Evolutionary conservation across 2,329 filamentous ascomycete species (phyloP).

Genomic region (Verticillium dahliae): DNA sequence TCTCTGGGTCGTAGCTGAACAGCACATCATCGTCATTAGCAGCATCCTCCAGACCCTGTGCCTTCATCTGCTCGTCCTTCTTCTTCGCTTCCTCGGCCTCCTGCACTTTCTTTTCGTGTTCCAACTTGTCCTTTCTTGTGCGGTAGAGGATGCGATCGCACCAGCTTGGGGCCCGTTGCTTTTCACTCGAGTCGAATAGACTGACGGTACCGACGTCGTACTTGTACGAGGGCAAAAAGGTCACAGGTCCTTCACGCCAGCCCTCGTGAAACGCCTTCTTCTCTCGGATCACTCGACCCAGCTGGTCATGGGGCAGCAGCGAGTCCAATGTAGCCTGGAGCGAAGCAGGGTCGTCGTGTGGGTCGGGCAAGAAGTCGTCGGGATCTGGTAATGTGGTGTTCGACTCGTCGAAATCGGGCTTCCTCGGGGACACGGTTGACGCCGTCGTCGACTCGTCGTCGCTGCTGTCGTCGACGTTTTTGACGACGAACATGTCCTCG

Average conservation of each 20-base stretch:
- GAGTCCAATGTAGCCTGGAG: conserved; percentile 84
- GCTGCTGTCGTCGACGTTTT: conserved; percentile 37
- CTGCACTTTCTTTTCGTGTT: conserved; percentile 54
- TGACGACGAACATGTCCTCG: conserved; percentile 24
- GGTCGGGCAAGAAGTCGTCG: conserved; percentile 61
- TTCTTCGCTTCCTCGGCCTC: conserved; percentile 63
- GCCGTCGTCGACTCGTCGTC: conserved; percentile 26
- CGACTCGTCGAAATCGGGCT: conserved; percentile 26
- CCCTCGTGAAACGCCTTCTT: conserved; percentile 84
- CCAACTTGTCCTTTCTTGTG: conserved; percentile 62
- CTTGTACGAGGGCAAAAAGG: conserved; percentile 92
- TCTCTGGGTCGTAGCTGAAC: conserved; percentile 85
- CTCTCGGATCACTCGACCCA: conserved; percentile 64
- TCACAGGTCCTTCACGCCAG: conserved; percentile 83
- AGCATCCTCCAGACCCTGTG: conserved; percentile 66
- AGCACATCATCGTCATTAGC: conserved; percentile 74
- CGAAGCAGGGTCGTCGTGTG: conserved; percentile 73
- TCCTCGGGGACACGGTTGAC: conserved; percentile 5
- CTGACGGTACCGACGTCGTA: conserved; percentile 93
- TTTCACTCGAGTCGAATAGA: conserved; percentile 92
- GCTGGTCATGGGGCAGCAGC: conserved; percentile 82
- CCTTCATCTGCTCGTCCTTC: conserved; percentile 80
- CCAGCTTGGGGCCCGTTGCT: conserved; percentile 89
- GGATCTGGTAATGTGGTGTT: conserved; percentile 46
- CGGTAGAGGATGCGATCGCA: conserved; percentile 90